phyloP scores from a whole-genome alignment of 306 rosid species.

The Senna tora region DNA sequence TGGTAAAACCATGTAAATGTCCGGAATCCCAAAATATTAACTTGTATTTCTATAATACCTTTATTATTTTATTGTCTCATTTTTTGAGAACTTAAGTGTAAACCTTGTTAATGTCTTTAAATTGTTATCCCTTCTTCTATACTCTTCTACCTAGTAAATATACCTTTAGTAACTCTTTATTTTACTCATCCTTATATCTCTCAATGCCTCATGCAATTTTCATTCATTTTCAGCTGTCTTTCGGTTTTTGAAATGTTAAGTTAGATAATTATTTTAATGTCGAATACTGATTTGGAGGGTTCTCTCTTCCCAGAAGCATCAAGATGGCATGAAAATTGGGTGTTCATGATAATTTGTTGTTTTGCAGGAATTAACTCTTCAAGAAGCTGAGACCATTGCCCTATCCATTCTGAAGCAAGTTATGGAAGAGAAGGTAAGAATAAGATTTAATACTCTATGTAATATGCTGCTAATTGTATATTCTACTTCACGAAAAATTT shows the following conservation, averaged over 20 bases:
- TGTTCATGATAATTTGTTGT: not conserved
- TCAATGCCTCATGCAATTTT: not conserved
- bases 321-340: conserved; percentile 22
- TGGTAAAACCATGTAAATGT: not conserved
- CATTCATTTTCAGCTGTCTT: not conserved
- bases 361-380: conserved; percentile 85
- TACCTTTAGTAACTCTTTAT: not conserved
- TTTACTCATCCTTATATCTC: not conserved
- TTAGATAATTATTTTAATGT: not conserved
- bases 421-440: conserved; percentile 96
- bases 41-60: not conserved
- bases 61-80: not conserved
- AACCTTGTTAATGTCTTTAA: not conserved
- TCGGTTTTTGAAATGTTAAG: conserved; percentile 23
- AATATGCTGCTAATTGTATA: not conserved
- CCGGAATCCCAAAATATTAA: not conserved
- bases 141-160: not conserved
- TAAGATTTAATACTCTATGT: conserved; percentile 20
- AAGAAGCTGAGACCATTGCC: conserved; percentile 96
- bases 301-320: conserved; percentile 1
- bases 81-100: conserved; percentile 2
- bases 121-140: not conserved
- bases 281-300: conserved; percentile 7
- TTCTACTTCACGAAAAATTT: not conserved
- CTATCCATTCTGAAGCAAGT: conserved; percentile 97